Evolutionary conservation across 148 eudicot genomes (phyloP), one percentile per base, ranked within the genome.

Genomic region (Amaranthus hypochondriacus): DNA sequence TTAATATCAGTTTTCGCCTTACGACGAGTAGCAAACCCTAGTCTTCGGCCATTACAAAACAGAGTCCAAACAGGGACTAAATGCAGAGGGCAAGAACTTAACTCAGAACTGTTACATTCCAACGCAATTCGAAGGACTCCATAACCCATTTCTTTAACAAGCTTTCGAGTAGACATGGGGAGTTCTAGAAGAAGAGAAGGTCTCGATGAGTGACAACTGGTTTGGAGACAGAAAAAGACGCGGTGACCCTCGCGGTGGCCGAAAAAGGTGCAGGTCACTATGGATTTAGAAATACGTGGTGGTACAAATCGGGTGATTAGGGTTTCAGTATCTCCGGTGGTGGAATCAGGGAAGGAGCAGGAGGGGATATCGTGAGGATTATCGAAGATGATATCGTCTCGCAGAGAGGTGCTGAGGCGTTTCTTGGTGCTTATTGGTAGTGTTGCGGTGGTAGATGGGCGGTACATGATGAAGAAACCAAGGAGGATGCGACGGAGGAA

Each of bases 221-320:
- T 78, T 42, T 93, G 98, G 65, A 91, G 84, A 76, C 87, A 88
- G 86, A 93, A 91, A 89, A 88, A 89, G 69, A 93, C 92, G 82
- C 91, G 92, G 64, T 92, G 88, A 2, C 83, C 86, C 50, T 78
- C 85, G 7, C 97, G 92, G 56, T 73, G 87, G 68, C 98, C 98
- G 82, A 93, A 89, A 81, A 93, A 86, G 53, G 97, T 93, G 71
- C 94, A 87, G 78, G 82, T 91, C 5, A 89, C 95, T 87, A 89
- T 89, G 2, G 98, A 86, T 64, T 86, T 81, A 21, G 98, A 93
- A 48, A 86, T 75, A 11, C 97, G 82, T 0, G 95, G 87, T 5
- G 90, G 87, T 7, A 80, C 89, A 57, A 63, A 1, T 0, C 0
- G 15, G 28, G 62, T 15, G 43, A 7, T n/a, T 28, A 28, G 8